These are phyloP conservation scores for Colletotrichum phormii DNA, from an alignment of 2,329 filamentous ascomycete species.

Conservation along the genomic window DNA sequence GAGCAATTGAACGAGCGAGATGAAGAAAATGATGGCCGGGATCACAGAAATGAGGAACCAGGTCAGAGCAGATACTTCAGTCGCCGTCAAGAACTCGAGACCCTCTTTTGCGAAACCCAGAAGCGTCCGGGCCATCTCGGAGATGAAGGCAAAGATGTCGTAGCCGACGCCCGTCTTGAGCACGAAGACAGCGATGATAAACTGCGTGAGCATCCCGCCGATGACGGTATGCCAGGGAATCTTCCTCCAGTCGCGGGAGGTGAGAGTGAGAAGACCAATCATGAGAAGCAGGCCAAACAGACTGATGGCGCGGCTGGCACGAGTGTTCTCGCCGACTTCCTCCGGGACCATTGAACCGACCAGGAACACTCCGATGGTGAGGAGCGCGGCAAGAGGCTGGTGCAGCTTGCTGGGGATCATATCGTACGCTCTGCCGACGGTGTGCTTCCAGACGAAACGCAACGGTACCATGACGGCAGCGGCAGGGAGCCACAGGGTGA, in stretches of 20 bases:
- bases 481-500: slow-evolving; percentile 45
- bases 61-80: slow-evolving; percentile 48
- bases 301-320: slow-evolving; percentile 25
- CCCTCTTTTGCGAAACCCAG: slow-evolving; percentile 74
- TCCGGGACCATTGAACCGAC: slow-evolving; percentile 30
- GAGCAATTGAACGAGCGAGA: slow-evolving; percentile 76
- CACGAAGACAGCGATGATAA: slow-evolving; percentile 29
- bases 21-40: slow-evolving; percentile 83
- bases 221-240: slow-evolving; percentile 34
- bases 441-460: slow-evolving; percentile 22
- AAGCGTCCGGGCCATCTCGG: slow-evolving; percentile 69
- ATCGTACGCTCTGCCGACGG: slow-evolving; percentile 19
- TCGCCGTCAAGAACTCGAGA: slow-evolving; percentile 71
- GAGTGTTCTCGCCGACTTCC: slow-evolving; percentile 28
- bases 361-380: slow-evolving; percentile 26
- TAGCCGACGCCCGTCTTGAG: slow-evolving; percentile 41
- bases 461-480: slow-evolving; percentile 27
- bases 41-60: slow-evolving; percentile 77
- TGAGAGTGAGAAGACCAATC: slow-evolving; percentile 24
- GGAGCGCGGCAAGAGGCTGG: slow-evolving; percentile 22
- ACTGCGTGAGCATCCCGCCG: slow-evolving; percentile 33
- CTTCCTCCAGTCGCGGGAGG: slow-evolving; percentile 30
- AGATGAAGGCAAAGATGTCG: slow-evolving; percentile 82
- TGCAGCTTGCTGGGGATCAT: slow-evolving; percentile 24
- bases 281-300: slow-evolving; percentile 30